These are phyloP conservation scores for Tuber indicum DNA, from an alignment of 495 filamentous ascomycete species.

Conservation along the genomic window DNA sequence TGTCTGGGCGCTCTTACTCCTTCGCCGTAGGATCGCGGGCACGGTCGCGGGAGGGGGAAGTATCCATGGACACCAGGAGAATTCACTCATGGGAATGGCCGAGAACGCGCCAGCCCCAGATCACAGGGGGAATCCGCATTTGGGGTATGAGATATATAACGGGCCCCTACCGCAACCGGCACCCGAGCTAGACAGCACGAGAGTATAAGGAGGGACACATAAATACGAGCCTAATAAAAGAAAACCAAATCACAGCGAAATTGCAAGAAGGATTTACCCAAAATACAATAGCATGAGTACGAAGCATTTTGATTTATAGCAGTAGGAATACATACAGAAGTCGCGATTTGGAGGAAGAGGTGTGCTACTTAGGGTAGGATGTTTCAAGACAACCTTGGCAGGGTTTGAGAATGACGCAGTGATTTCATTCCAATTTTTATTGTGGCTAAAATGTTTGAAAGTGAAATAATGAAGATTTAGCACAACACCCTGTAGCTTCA, in stretches of 20 bases:
- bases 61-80: background rate
- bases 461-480: no score
- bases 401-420: no score
- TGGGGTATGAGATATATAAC: background rate
- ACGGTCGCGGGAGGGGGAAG: background rate
- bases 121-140: background rate
- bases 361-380: no score
- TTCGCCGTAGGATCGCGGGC: constrained; percentile 10
- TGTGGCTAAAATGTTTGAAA: no score
- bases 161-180: background rate
- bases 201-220: background rate
- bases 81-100: background rate
- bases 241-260: background rate
- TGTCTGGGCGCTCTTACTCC: constrained; percentile 7
- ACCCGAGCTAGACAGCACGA: background rate
- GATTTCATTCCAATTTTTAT: no score
- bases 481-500: no score
- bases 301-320: background rate
- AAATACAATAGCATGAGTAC: background rate
- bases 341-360: no score
- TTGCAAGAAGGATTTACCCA: background rate
- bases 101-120: background rate
- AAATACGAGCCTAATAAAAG: background rate
- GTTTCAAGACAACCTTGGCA: no score
- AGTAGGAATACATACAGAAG: no score